These are phyloP conservation scores for Globisporangium nagaii DNA, from an alignment of 352 stramenopile genomes.

Conservation along the genomic window DNA sequence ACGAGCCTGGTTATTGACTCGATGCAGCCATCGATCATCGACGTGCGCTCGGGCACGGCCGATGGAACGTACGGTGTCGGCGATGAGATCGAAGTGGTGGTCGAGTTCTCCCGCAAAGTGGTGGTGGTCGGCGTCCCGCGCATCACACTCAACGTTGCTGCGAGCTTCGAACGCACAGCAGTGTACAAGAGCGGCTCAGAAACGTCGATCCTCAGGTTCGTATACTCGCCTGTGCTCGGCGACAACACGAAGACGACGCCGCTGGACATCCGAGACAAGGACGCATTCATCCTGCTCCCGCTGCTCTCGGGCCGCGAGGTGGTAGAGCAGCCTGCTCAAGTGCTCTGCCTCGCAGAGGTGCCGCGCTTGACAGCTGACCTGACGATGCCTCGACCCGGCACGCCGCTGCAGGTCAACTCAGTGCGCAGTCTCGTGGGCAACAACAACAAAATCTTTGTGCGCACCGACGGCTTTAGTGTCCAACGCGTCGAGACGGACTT, in stretches of 20 bases:
- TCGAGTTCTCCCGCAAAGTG: constrained; percentile 52
- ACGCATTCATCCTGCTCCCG: constrained; percentile 36
- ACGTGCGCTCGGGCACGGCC: constrained; percentile 24
- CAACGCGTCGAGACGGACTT: constrained; percentile 26
- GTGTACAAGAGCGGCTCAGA: constrained; percentile 45
- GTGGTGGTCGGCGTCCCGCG: constrained; percentile 35
- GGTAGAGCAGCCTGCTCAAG: constrained; percentile 21
- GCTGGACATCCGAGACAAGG: constrained; percentile 36
- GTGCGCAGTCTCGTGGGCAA: constrained; percentile 56
- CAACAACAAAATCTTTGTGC: constrained; percentile 50
- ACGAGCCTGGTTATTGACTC: constrained; percentile 48
- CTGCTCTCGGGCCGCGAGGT: constrained; percentile 24
- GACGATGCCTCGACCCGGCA: constrained; percentile 38
- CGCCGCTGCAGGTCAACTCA: constrained; percentile 38
- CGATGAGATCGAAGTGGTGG: constrained; percentile 37
- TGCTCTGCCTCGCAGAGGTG: constrained; percentile 29
- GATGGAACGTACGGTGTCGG: constrained; percentile 68
- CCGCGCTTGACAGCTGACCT: constrained; percentile 33
- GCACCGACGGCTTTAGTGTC: constrained; percentile 54
- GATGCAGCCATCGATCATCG: constrained; percentile 31
- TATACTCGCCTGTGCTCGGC: constrained; percentile 30
- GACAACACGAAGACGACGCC: constrained; percentile 40
- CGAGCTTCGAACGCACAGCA: constrained; percentile 28
- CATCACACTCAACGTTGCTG: constrained; percentile 46
- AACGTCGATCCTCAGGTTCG: constrained; percentile 38